Conservation (phyloP, 768 basidiomycete genomes). For the Mycena amicta region DNA sequence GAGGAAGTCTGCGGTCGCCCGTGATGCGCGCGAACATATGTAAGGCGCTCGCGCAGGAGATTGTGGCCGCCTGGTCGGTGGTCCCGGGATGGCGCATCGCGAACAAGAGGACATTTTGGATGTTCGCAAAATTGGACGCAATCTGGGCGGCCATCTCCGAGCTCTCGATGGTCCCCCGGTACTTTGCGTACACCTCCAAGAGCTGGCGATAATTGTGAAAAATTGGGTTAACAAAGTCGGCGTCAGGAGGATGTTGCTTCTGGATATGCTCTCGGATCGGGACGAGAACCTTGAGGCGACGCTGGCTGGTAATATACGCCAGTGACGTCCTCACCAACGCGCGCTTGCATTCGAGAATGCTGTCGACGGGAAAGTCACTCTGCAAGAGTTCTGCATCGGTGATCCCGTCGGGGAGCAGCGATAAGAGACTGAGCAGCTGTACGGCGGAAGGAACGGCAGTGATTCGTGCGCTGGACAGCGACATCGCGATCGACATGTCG, state of each 20-base stretch:
- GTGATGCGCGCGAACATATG: too few species aligned
- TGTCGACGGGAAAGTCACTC: slow-evolving; percentile 1
- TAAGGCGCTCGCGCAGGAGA: too few species aligned
- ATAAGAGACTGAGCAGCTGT: not conserved
- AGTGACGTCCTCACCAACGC: slow-evolving; percentile 2
- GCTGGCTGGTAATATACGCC: not conserved
- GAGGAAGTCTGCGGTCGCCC: too few species aligned
- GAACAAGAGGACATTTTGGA: too few species aligned
- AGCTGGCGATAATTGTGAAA: too few species aligned
- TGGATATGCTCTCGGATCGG: slow-evolving; percentile 2
- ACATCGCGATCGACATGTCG: slow-evolving; percentile 8
- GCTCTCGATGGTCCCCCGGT: too few species aligned
- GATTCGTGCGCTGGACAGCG: slow-evolving; percentile 5
- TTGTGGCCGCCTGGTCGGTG: too few species aligned
- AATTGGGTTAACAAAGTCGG: too few species aligned
- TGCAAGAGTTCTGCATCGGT: slow-evolving; percentile 6
- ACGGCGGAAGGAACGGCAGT: not conserved
- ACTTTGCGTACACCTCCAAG: too few species aligned
- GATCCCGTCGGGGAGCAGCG: slow-evolving; percentile 7
- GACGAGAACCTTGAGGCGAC: not conserved
- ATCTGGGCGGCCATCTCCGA: too few species aligned
- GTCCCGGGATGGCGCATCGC: too few species aligned
- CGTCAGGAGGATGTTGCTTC: not conserved
- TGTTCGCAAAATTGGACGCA: too few species aligned
- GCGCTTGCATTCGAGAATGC: not conserved